Base-by-base conservation (phyloP, 2,329 filamentous ascomycete species). In the Penicillium occitanis region DNA sequence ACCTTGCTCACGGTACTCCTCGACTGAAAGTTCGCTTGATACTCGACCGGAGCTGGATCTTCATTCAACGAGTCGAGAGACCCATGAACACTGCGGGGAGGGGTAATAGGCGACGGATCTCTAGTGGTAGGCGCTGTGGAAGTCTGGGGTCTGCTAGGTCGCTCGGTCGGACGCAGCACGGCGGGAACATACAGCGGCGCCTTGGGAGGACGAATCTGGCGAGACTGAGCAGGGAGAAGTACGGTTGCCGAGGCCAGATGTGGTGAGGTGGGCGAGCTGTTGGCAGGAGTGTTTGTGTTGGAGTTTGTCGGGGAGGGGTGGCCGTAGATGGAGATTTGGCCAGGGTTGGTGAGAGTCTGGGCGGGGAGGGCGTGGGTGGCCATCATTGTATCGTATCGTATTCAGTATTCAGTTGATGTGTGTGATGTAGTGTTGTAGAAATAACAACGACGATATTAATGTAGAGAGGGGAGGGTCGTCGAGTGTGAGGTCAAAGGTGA, bases 121-220 rank as follows among this genome's bases (percentile, higher is more conserved):
- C 76, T 74, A 10, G 35, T 44, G 7, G 35, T 25, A 10, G 57
- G 42, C 22, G 55, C 37, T 11, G 64, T 55, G 4, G 35, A 40
- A 22, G 53, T 64, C n/a, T 58, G 62, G 4, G 40, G 40, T 33
- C 46, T 35, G 10, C n/a, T 17, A 5, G 65, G 65, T 65, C 82
- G 80, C 75, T 88, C 84, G 35, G 86, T 88, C 62, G 85, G 87
- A 63, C 87, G 82, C 68, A 89, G 78, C 7, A 84, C 87, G 11
- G 87, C 87, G 28, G 87, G 87, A 25, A 88, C 84, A 73, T 89
- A 89, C 61, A 88, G 80, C 37, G 87, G 86, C 25, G 83, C 82
- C 75, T 88, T 87, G 59, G 83, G 83, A 25, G 85, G 85, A 64
- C 86, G 84, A 66, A 88, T 77, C 76, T 88, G 86, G 68, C 84